Conservation (phyloP, 352 stramenopile genomes). For the Albugo candida region DNA sequence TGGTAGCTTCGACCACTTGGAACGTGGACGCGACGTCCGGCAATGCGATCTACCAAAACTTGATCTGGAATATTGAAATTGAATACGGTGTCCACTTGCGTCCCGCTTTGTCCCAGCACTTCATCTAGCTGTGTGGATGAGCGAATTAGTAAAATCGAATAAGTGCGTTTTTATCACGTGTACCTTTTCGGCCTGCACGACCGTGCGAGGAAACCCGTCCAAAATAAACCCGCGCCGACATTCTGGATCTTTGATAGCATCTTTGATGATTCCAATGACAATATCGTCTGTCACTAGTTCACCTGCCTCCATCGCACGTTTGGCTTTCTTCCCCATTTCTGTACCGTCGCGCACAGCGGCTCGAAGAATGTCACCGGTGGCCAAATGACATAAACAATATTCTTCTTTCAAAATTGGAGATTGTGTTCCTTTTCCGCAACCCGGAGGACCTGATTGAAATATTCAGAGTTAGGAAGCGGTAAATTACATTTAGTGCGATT, state of each 20-base stretch:
- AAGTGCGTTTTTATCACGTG: background rate
- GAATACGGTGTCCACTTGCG: slow-evolving; percentile 80
- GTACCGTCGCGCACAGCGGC: slow-evolving; percentile 90
- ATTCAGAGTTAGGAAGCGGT: background rate
- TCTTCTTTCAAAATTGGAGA: slow-evolving; percentile 94
- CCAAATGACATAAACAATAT: slow-evolving; percentile 95
- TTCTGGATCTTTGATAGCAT: slow-evolving; percentile 92
- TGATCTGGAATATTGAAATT: slow-evolving; percentile 92
- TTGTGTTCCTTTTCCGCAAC: slow-evolving; percentile 98
- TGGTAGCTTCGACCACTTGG: slow-evolving; percentile 93
- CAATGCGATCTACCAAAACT: slow-evolving; percentile 92
- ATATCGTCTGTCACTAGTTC: slow-evolving; percentile 94
- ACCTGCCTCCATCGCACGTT: slow-evolving; percentile 95
- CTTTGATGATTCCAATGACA: slow-evolving; percentile 98
- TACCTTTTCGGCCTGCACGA: slow-evolving; percentile 91
- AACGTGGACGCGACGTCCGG: slow-evolving; percentile 91
- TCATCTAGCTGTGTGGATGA: slow-evolving; percentile 75
- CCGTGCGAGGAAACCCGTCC: slow-evolving; percentile 98
- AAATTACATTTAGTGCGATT: background rate
- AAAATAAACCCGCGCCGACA: slow-evolving; percentile 98
- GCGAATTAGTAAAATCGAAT: background rate
- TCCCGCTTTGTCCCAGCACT: slow-evolving; percentile 83
- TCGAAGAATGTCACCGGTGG: slow-evolving; percentile 98
- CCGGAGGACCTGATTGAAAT: slow-evolving; percentile 56
- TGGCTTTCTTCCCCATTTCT: slow-evolving; percentile 94